These are phyloP conservation scores for Salix viminalis DNA, from an alignment of 345 rosid genomes.

Conservation along the genomic window DNA sequence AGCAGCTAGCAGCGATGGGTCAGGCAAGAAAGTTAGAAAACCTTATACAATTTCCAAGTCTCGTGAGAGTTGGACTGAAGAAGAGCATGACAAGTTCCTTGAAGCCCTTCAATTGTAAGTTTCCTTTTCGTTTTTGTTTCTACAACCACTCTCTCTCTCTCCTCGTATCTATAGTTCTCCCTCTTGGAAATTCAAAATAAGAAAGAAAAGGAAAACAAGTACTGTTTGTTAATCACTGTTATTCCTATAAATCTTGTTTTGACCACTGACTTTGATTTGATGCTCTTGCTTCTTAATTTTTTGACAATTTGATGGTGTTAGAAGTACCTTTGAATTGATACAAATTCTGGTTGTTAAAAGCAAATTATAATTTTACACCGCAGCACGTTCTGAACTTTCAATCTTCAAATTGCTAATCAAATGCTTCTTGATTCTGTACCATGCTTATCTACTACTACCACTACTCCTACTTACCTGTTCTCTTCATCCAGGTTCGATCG, in stretches of 20 bases:
- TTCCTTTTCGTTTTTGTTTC: not conserved
- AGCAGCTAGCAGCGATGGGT: slow-evolving; percentile 20
- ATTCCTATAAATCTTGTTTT: too few species aligned
- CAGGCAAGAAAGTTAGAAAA: slow-evolving; percentile 78
- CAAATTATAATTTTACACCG: not conserved
- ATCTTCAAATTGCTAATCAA: not conserved
- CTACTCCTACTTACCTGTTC: not conserved
- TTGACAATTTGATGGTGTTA: not conserved
- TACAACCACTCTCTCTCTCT: not conserved
- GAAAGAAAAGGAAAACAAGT: not conserved
- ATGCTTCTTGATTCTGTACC: not conserved
- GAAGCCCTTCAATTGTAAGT: slow-evolving; percentile 92
- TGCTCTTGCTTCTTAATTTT: not conserved
- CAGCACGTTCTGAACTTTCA: not conserved
- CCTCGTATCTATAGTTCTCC: not conserved
- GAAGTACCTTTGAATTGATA: not conserved
- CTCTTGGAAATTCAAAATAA: not conserved
- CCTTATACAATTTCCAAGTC: slow-evolving; percentile 99
- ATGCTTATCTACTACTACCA: not conserved
- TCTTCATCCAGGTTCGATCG: slow-evolving; percentile 80
- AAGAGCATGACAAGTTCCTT: slow-evolving; percentile 96
- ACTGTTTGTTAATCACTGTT: not conserved
- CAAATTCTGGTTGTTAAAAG: not conserved
- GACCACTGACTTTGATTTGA: not conserved
- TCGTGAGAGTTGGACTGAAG: slow-evolving; percentile 97